Percentiles rank a stretch among this genome's conserved stretches.
Evolutionary conservation across 306 rosid species (phyloP).

Genomic region (Notholithocarpus densiflorus): DNA sequence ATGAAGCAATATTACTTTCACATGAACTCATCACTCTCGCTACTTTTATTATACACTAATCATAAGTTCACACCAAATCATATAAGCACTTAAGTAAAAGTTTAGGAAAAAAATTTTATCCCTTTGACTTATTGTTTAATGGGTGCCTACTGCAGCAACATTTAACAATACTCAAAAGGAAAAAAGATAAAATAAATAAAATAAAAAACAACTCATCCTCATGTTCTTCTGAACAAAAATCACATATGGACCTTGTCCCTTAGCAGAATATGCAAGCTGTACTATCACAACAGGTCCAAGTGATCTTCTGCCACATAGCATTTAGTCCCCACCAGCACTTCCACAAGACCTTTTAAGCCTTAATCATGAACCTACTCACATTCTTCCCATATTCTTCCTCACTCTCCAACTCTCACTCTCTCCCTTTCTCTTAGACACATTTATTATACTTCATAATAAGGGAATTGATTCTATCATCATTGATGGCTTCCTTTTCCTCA

Average conservation of each 20-base stretch:
- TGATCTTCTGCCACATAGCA: conserved; percentile 8
- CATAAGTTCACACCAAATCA: too few species aligned
- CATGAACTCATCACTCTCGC: too few species aligned
- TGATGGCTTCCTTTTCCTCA: conserved; percentile 39
- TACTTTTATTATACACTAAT: too few species aligned
- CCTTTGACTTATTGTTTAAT: too few species aligned
- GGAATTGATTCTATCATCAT: conserved; percentile 22
- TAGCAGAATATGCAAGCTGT: conserved; percentile 29
- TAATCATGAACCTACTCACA: conserved; percentile 4
- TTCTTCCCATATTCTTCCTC: background rate
- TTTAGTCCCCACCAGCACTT: conserved; percentile 32
- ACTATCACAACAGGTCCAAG: conserved; percentile 3
- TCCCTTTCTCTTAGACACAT: background rate
- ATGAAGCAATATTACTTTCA: too few species aligned
- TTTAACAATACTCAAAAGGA: background rate
- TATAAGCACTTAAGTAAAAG: too few species aligned
- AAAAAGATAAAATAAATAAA: background rate
- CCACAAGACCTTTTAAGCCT: conserved; percentile 13
- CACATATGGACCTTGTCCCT: conserved; percentile 16
- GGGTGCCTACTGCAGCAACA: background rate
- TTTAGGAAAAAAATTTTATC: too few species aligned
- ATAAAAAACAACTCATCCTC: conserved; percentile 11
- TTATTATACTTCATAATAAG: conserved; percentile 16
- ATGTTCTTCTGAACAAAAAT: conserved; percentile 5
- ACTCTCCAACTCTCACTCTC: background rate